Base-by-base conservation (phyloP, 2,329 filamentous ascomycete genomes). In the Aureobasidium sp. region DNA sequence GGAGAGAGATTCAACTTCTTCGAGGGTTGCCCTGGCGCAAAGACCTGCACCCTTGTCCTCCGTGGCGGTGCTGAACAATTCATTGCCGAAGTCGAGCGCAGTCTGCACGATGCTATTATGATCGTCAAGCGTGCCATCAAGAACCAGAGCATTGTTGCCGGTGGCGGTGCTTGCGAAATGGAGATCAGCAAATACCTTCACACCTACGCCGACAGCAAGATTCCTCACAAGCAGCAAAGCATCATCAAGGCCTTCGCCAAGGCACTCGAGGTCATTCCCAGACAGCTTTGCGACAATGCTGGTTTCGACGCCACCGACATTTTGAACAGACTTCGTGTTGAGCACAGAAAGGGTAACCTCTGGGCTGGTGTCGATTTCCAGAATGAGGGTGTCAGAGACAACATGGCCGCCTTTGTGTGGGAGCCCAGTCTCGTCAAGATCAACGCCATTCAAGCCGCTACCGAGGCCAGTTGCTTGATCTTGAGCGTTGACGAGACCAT, bases 1-100 rank as follows among this genome's bases (percentile, higher is more conserved):
- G 90, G 91, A 64, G 94, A 99, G 79, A 89, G 94, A 56, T 97
- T 93, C 85, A 99, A 99, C 81, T 89, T 99, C 79, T 99, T 99
- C 75, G 90, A 96, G 76, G 90, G 93, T 70, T 99, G 94, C 80
- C 90, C 93, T 33, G 87, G 87, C 71, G 93, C 94, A 67, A 96
- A 96, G 83, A 97, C 94, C 1, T 99, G 94, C 82, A 99, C 94
- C 11, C 81, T 99, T 22, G 86, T 99, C 44, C 87, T 99, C 66
- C 90, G 94, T 72, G 94, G 94, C 71, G 94, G 94, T 67, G 94
- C 94, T 39, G 94, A 99, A 80, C 94, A 99, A 76, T 99, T 99
- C 79, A 99, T 99, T 70, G 94, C 94, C 63, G 94, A 99, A 76
- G 94, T 97, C 1, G 94, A 99, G 81, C 90, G 94, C 66, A 96